These are phyloP conservation scores for Xylaria sp. DNA, from an alignment of 2,329 filamentous ascomycete species.

Conservation along the genomic window DNA sequence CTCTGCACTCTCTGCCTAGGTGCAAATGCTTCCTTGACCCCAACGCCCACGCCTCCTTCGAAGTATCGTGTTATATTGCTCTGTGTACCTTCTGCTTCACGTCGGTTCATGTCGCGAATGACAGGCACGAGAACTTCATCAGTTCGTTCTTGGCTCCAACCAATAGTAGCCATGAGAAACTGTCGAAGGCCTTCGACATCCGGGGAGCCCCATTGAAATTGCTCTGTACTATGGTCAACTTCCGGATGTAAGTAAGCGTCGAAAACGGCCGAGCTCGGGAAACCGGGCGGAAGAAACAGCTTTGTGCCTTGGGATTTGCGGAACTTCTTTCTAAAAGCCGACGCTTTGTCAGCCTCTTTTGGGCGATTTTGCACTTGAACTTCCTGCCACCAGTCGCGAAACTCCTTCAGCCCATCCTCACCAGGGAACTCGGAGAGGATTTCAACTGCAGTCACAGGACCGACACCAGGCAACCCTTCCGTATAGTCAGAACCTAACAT, in stretches of 20 bases:
- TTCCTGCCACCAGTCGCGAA: conserved; percentile 86
- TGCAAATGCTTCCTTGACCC: conserved; percentile 69
- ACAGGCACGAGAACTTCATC: conserved; percentile 97
- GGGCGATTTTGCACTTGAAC: conserved; percentile 76
- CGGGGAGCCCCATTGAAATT: conserved; percentile 95
- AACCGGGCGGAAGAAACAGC: conserved; percentile 82
- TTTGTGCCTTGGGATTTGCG: conserved; percentile 81
- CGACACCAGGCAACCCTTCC: conserved; percentile 88
- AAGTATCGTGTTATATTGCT: conserved; percentile 96
- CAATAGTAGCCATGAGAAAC: conserved; percentile 91
- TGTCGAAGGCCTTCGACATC: conserved; percentile 85
- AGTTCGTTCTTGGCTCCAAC: conserved; percentile 90
- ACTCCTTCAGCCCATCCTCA: conserved; percentile 70
- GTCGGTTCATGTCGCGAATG: conserved; percentile 91
- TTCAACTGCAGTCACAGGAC: conserved; percentile 93
- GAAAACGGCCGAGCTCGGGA: conserved; percentile 81
- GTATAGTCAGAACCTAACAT: conserved; percentile 95
- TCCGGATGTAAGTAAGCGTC: conserved; percentile 87
- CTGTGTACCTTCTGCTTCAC: conserved; percentile 90
- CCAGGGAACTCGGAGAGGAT: conserved; percentile 89
- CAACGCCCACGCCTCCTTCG: conserved; percentile 74
- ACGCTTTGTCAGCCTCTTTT: conserved; percentile 68
- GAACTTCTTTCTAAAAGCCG: conserved; percentile 85
- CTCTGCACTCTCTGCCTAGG: conserved; percentile 72
- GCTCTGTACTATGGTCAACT: conserved; percentile 80